Evolutionary conservation across 148 eudicot species (phyloP).

Genomic region (Fagopyrum homotropicum): DNA sequence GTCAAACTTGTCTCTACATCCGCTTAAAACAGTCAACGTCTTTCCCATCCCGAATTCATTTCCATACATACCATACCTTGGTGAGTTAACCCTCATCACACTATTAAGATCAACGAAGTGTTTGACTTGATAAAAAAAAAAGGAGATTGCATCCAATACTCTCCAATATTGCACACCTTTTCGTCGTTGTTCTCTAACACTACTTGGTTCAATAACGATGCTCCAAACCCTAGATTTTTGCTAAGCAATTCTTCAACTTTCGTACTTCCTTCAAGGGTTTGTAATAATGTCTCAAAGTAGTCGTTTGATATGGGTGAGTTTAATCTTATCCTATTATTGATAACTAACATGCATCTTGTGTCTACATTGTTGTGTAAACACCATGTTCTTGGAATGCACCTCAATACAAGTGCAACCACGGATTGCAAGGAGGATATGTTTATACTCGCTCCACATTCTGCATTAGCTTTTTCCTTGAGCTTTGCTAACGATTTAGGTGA

Average conservation of each 20-base stretch:
- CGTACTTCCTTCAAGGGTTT: not conserved
- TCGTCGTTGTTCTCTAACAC: constrained; percentile 12
- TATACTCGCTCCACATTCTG: not conserved
- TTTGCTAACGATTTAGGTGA: constrained; percentile 13
- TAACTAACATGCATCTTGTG: constrained; percentile 12
- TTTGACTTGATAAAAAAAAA: not conserved
- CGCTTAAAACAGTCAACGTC: constrained; percentile 29
- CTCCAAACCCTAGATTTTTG: constrained; percentile 19
- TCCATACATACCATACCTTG: constrained; percentile 20
- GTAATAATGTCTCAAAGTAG: constrained; percentile 21
- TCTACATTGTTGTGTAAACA: not conserved
- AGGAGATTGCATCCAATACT: constrained; percentile 12
- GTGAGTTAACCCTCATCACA: constrained; percentile 10
- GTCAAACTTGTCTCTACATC: constrained; percentile 46
- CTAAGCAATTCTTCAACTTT: constrained; percentile 10
- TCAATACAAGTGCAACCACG: constrained; percentile 26
- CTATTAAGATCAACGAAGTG: not conserved
- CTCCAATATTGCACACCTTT: not conserved
- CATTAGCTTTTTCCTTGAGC: constrained; percentile 24
- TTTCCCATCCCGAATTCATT: not conserved
- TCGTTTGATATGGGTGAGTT: constrained; percentile 21
- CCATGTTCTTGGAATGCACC: constrained; percentile 23
- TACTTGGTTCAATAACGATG: constrained; percentile 10
- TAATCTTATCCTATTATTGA: constrained; percentile 21
- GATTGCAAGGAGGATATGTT: constrained; percentile 28